Percentiles rank a stretch among this genome's conserved stretches.
phyloP scores from a whole-genome alignment of 1,139 yeast species.

The Yamadazyma epiphylla region DNA sequence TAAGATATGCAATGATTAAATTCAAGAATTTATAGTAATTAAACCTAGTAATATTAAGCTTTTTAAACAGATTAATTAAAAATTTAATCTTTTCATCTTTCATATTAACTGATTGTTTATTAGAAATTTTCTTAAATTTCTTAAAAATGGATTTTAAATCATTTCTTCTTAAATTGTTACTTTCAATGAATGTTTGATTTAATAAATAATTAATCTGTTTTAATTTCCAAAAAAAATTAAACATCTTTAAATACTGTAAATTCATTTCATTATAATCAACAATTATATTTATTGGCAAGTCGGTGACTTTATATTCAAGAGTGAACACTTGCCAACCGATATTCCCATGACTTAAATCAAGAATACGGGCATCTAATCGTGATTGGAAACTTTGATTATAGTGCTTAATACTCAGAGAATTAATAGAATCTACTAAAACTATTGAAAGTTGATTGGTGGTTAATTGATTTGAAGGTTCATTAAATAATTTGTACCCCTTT shows the following conservation, averaged over 20 bases:
- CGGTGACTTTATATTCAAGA: slow-evolving; percentile 67
- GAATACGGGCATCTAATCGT: slow-evolving; percentile 76
- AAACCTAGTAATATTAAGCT: slow-evolving; percentile 43
- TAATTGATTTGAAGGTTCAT: slow-evolving; percentile 58
- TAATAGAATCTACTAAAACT: slow-evolving; percentile 63
- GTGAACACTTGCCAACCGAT: slow-evolving; percentile 93
- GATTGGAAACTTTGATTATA: slow-evolving; percentile 20
- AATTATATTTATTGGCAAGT: slow-evolving; percentile 48
- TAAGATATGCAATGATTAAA: slow-evolving; percentile 38
- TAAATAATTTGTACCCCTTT: slow-evolving; percentile 53
- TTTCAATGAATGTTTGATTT: slow-evolving; percentile 34
- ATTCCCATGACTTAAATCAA: slow-evolving; percentile 61
- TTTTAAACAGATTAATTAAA: slow-evolving; percentile 31
- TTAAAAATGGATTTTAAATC: slow-evolving; percentile 23
- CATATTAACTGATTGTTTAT: slow-evolving; percentile 10
- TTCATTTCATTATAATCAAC: slow-evolving; percentile 34
- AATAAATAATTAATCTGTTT: slow-evolving; percentile 57
- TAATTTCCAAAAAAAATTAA: slow-evolving; percentile 81
- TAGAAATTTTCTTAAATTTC: slow-evolving; percentile 11
- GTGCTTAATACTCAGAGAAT: slow-evolving; percentile 55
- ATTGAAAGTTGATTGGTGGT: slow-evolving; percentile 66
- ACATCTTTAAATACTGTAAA: slow-evolving; percentile 71
- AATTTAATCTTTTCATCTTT: slow-evolving; percentile 22
- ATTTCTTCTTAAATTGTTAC: slow-evolving; percentile 30
- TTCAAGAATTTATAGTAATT: slow-evolving; percentile 44